Base-by-base conservation (phyloP, 108 stramenopile genomes). In the Pseudonitzschia multiseries region DNA sequence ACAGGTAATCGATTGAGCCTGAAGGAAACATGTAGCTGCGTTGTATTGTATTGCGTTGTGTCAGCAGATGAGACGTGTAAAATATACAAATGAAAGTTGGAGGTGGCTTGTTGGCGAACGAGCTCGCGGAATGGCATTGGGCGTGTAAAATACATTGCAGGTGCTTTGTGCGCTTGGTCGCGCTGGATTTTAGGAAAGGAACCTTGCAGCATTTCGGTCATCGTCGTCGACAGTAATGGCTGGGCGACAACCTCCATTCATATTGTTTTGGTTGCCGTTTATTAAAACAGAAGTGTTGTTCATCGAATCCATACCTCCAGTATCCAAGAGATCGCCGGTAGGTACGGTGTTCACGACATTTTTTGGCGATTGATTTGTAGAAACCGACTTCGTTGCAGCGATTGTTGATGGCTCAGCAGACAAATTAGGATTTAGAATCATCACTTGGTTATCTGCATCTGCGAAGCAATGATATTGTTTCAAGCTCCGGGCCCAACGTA, bases 401-500 rank as follows among this genome's bases (percentile, higher is more conserved):
- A 40, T 40, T 9, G 61, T 40, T 15, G 61, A 62, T 62, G 61
- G 61, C 26, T 31, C 57, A 8, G 27, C 29, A 14, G 57, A 59
- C 27, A 31, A 59, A n/a, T 59, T 31, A 0, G 21, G 57, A 27
- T 59, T 27, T 10, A 59, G 27, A 27, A 59, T 59, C 3, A 62
- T 41, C 12, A 62, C 61, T 41, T 62, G 61, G 36, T 62, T 62
- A 17, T 26, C 32, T 14, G 61, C 33, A 62, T 62, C 61, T 17
- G 61, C 33, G n/a, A 28, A 33, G 33, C 81, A 79, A 50, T 68
- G 52, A 27, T 61, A 64, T 27, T 73, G 71, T 24, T 67, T 70
- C 20, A 87, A 50, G 46, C 80, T 83, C 24, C 82, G 29, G 10
- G 87, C 87, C 87, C 87, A 87, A 50, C 53, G 28, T 26, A 78